A percentile compares a stretch with the other conserved stretches of the same genome.
Conservation (phyloP, 495 filamentous ascomycete genomes). For the Bryoglossum gracile region DNA sequence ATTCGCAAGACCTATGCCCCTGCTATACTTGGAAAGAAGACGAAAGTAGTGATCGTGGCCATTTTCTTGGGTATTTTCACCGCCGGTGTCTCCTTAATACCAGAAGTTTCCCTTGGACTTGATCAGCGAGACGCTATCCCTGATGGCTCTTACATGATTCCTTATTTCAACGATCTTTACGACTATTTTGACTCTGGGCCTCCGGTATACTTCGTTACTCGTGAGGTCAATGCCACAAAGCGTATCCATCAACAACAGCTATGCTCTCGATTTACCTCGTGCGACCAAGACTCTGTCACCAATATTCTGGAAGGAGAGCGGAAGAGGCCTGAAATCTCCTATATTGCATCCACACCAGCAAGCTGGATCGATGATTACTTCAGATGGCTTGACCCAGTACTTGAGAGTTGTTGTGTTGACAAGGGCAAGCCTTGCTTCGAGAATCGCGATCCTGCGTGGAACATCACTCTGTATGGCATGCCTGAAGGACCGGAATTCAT, state of each 20-base stretch:
- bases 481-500: constrained; percentile 87
- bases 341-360: constrained; percentile 83
- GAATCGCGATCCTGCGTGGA: constrained; percentile 71
- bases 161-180: constrained; percentile 92
- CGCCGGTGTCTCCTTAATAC: constrained; percentile 73
- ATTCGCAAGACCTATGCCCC: constrained; percentile 88
- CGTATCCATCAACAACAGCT: constrained; percentile 71
- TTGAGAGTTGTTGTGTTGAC: constrained; percentile 68
- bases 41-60: constrained; percentile 66
- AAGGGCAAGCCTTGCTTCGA: constrained; percentile 68
- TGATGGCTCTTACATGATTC: constrained; percentile 83
- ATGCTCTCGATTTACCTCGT: constrained; percentile 86
- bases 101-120: constrained; percentile 75
- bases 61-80: constrained; percentile 85
- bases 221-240: constrained; percentile 68
- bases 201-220: constrained; percentile 92
- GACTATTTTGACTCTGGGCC: constrained; percentile 86
- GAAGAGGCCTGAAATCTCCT: constrained; percentile 82
- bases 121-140: constrained; percentile 94
- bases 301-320: constrained; percentile 89
- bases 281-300: constrained; percentile 71
- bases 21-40: constrained; percentile 64
- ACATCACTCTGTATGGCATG: constrained; percentile 82
- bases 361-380: constrained; percentile 98
- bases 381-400: constrained; percentile 83